These are phyloP conservation scores for Trametes pubescens DNA, from an alignment of 1,284 basidiomycete species.

Conservation along the genomic window DNA sequence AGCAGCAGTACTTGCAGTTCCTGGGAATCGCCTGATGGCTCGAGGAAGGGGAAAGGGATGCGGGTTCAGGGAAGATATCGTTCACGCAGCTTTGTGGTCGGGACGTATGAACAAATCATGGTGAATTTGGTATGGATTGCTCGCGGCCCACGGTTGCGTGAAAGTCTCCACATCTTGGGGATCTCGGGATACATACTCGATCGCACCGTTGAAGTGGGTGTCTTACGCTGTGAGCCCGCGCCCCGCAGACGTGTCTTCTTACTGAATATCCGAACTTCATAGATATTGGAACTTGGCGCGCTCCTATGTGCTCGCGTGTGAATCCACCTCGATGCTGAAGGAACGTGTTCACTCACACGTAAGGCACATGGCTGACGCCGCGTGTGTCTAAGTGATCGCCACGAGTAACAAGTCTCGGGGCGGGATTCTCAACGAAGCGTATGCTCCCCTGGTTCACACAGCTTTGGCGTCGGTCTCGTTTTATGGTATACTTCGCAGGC, in stretches of 20 bases:
- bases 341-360: too few relatives aligned
- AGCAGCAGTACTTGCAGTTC: constrained; percentile 33
- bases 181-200: too few relatives aligned
- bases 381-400: background rate
- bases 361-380: too few relatives aligned
- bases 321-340: background rate
- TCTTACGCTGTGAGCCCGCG: too few relatives aligned
- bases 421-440: background rate
- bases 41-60: background rate
- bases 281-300: background rate
- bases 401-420: background rate
- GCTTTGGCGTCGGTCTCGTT: background rate
- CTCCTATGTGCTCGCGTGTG: background rate
- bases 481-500: background rate
- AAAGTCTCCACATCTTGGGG: too few relatives aligned
- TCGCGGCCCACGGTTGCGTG: background rate
- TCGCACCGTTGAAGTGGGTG: too few relatives aligned
- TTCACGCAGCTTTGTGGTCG: too few relatives aligned
- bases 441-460: background rate
- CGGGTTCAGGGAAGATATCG: too few relatives aligned
- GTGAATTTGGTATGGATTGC: background rate
- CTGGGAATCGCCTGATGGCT: constrained; percentile 25
- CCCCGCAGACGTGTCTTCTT: background rate
- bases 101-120: too few relatives aligned
- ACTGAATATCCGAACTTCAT: background rate